These are phyloP conservation scores for Penicillium lividum DNA, from an alignment of 495 filamentous ascomycete species.

Conservation along the genomic window DNA sequence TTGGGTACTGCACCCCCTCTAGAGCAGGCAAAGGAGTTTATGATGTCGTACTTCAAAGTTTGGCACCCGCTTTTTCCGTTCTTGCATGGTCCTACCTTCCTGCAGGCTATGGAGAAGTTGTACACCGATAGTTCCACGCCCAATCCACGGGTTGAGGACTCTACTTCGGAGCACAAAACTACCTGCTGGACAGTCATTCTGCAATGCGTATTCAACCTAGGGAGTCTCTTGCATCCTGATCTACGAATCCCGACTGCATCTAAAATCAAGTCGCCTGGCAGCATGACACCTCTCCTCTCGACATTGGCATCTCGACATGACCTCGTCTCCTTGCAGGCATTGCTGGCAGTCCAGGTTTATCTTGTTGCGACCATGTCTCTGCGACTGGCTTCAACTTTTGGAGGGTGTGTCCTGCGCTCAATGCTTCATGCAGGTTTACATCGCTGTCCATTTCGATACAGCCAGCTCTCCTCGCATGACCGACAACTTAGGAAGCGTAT, in stretches of 20 bases:
- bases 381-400: slow-evolving; percentile 39
- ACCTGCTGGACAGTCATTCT: slow-evolving; percentile 43
- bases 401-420: slow-evolving; percentile 41
- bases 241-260: slow-evolving; percentile 27
- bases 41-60: slow-evolving; percentile 47
- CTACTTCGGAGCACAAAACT: slow-evolving; percentile 22
- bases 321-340: slow-evolving; percentile 39
- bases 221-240: slow-evolving; percentile 31
- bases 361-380: slow-evolving; percentile 44
- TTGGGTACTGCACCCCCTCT: slow-evolving; percentile 36
- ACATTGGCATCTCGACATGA: slow-evolving; percentile 37
- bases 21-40: slow-evolving; percentile 31
- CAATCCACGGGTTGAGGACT: neutral
- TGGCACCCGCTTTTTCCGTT: slow-evolving; percentile 55
- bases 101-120: slow-evolving; percentile 46
- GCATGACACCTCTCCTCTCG: slow-evolving; percentile 32
- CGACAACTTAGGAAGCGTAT: slow-evolving; percentile 45
- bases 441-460: slow-evolving; percentile 45
- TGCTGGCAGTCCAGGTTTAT: slow-evolving; percentile 40
- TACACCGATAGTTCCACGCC: slow-evolving; percentile 26
- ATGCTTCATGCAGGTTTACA: slow-evolving; percentile 45
- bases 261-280: slow-evolving; percentile 30
- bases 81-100: slow-evolving; percentile 51
- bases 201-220: slow-evolving; percentile 43
- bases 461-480: slow-evolving; percentile 43